phyloP scores from a whole-genome alignment of 2,329 filamentous ascomycete genomes.

The Cytospora mali region DNA sequence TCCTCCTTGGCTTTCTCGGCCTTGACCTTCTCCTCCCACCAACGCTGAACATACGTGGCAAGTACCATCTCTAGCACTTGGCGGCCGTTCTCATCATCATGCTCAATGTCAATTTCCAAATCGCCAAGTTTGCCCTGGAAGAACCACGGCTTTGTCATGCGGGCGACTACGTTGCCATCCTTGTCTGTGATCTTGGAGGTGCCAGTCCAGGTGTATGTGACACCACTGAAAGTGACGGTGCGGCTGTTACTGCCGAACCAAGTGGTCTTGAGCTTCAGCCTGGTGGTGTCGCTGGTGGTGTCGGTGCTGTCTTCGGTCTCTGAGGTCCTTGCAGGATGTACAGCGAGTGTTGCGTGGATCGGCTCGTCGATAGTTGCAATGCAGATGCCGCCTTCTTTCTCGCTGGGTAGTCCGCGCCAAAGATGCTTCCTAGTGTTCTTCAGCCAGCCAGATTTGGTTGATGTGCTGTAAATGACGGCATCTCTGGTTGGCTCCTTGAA shows the following conservation, averaged over 20 bases:
- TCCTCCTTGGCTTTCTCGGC: slow-evolving; percentile 20
- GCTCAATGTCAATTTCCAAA: slow-evolving; percentile 21
- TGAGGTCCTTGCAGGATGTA: slow-evolving; percentile 19
- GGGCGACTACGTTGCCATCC: slow-evolving; percentile 18
- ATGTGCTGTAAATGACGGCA: slow-evolving; percentile 27
- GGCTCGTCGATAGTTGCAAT: slow-evolving; percentile 27
- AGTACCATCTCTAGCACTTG: slow-evolving; percentile 25
- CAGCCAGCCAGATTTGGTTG: slow-evolving; percentile 15
- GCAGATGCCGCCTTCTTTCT: slow-evolving; percentile 25
- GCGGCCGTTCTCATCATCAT: slow-evolving; percentile 22
- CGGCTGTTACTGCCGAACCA: slow-evolving; percentile 23
- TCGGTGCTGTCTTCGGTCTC: not conserved
- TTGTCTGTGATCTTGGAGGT: slow-evolving; percentile 21
- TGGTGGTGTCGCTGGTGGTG: slow-evolving; percentile 5
- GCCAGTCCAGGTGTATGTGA: slow-evolving; percentile 26
- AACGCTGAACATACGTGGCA: slow-evolving; percentile 22
- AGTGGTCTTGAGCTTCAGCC: slow-evolving; percentile 24
- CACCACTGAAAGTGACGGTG: slow-evolving; percentile 21
- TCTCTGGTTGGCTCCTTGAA: slow-evolving; percentile 26
- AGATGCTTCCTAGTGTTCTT: slow-evolving; percentile 24
- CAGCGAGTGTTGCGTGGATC: slow-evolving; percentile 16
- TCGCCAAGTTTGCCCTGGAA: slow-evolving; percentile 27
- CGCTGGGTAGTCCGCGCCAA: slow-evolving; percentile 23
- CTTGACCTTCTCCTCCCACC: slow-evolving; percentile 23
- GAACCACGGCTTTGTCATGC: slow-evolving; percentile 22